These are phyloP conservation scores for Moelleriella libera DNA, from an alignment of 2,329 filamentous ascomycete species.

Conservation along the genomic window DNA sequence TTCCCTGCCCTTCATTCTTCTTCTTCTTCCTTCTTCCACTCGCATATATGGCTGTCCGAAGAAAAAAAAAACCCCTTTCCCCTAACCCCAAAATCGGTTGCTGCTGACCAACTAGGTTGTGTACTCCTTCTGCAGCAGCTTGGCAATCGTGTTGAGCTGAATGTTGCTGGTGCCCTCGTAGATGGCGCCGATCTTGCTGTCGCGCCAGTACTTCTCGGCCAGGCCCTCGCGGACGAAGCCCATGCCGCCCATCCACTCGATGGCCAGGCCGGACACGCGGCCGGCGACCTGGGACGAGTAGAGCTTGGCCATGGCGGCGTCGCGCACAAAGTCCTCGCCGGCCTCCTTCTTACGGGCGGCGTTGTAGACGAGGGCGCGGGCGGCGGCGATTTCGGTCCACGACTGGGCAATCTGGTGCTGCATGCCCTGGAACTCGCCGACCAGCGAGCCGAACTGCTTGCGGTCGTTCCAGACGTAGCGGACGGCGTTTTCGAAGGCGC, in stretches of 20 bases:
- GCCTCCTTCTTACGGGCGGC: constrained; percentile 96
- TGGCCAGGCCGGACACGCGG: constrained; percentile 67
- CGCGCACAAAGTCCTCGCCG: constrained; percentile 84
- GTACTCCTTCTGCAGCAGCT: constrained; percentile 48
- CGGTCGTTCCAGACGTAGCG: constrained; percentile 95
- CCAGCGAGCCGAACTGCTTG: constrained; percentile 84
- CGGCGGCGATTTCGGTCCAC: constrained; percentile 85
- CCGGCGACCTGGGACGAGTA: constrained; percentile 88
- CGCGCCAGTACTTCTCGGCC: constrained; percentile 94
- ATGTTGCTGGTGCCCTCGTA: constrained; percentile 85
- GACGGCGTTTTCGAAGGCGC: constrained; percentile 89
- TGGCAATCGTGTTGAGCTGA: constrained; percentile 53
- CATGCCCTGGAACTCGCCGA: constrained; percentile 98
- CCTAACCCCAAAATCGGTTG: no score
- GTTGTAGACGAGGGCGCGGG: constrained; percentile 87
- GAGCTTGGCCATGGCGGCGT: constrained; percentile 97
- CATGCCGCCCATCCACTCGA: constrained; percentile 99
- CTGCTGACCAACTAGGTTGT: constrained; percentile 18
- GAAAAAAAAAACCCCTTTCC: no score
- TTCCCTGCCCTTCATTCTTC: no score
- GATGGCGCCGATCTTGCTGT: constrained; percentile 97
- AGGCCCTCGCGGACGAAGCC: constrained; percentile 93
- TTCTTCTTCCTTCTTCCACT: no score
- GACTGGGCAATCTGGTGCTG: constrained; percentile 96
- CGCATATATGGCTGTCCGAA: no score